These are phyloP conservation scores for Apophysomyces trapeziformis DNA, from an alignment of 371 early-diverging fungal species.

Conservation along the genomic window DNA sequence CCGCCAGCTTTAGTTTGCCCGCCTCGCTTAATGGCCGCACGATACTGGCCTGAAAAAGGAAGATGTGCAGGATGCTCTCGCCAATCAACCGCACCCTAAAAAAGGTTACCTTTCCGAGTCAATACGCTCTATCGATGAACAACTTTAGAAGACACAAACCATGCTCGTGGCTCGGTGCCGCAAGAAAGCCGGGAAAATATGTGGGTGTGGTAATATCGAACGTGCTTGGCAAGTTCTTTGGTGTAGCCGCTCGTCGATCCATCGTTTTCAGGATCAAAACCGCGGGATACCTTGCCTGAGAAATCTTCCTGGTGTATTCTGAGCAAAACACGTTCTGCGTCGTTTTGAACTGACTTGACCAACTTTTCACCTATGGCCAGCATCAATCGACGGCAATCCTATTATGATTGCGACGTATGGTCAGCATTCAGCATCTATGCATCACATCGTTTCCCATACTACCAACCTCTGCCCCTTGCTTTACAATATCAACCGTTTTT, in stretches of 20 bases:
- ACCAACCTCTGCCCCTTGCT: slow-evolving; percentile 51
- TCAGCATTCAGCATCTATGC: not conserved
- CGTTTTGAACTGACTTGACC: slow-evolving; percentile 51
- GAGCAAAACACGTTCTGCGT: slow-evolving; percentile 54
- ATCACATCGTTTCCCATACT: not conserved
- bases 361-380: slow-evolving; percentile 56
- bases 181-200: slow-evolving; percentile 62
- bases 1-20: slow-evolving; percentile 66
- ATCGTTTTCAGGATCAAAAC: slow-evolving; percentile 26
- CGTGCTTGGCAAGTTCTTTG: slow-evolving; percentile 56
- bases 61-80: slow-evolving; percentile 54
- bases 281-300: slow-evolving; percentile 34
- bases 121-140: not conserved
- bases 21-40: slow-evolving; percentile 64
- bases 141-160: slow-evolving; percentile 37
- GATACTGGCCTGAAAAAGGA: slow-evolving; percentile 65
- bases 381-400: slow-evolving; percentile 59
- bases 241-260: slow-evolving; percentile 50
- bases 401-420: not conserved
- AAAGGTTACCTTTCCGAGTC: not conserved
- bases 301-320: slow-evolving; percentile 72
- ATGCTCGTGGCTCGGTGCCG: slow-evolving; percentile 62
- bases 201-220: slow-evolving; percentile 62
- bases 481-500: slow-evolving; percentile 47
- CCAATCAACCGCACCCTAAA: slow-evolving; percentile 56